Base-by-base conservation (phyloP, 2,329 filamentous ascomycete species). In the Aspergillus tamarii region DNA sequence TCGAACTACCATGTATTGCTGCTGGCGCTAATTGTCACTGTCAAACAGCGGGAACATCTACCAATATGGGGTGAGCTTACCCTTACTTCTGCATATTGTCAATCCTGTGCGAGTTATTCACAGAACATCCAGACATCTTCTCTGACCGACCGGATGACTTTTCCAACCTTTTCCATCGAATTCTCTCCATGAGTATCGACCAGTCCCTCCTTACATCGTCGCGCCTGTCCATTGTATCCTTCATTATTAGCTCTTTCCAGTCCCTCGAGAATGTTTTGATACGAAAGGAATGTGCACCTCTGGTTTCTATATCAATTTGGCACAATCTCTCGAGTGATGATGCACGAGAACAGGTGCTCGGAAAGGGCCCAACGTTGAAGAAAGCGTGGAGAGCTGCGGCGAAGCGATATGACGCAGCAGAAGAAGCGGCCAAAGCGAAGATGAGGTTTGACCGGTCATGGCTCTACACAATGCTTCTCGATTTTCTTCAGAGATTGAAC, bases 221-320 rank as follows among this genome's bases (percentile, higher is more conserved):
- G 60, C 88, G 92, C 65, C 91, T 91, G 10, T 89, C 96, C 59
- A 86, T 98, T n/a, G 83, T 99, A 26, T 91, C 88, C 28, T 98
- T 98, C 78, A 85, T 98, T 66, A 96, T 96, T 57, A 88, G 90
- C 69, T 92, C 94, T 41, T 99, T 97, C 75, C 94, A 98, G 77
- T 97, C 93, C 54, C 84, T 99, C 36, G 96, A 99, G 76, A 94
- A 89, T 74, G 87, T 87, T 43, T 87, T 96, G 61, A 91, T 99
- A 57, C 89, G 95, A 66, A 98, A 97, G 77, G 95, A 99, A 82
- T 98, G 95, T 78, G 95, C 94, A 8, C 93, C 96, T 1, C 83
- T 99, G 58, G 94, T 99, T 23, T 95, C 93, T 14, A 97, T 99
- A 71, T 90, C 92, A 1, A 93, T 95, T 71, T 99, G 95, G 95